phyloP scores from a whole-genome alignment of 2,329 filamentous ascomycete species.

The Cladophialophora immunda region DNA sequence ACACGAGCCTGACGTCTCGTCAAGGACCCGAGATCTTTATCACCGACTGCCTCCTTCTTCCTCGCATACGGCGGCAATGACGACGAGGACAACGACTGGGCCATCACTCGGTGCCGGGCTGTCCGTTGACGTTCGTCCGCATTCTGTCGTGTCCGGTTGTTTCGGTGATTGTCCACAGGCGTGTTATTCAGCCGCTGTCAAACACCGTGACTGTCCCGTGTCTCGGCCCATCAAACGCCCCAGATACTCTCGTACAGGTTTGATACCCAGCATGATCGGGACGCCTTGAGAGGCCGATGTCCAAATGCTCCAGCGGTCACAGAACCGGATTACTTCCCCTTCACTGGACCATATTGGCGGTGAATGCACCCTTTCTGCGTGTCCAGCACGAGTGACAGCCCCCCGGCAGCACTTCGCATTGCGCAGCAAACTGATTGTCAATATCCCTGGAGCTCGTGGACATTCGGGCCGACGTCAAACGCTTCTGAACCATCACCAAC shows the following conservation, averaged over 20 bases:
- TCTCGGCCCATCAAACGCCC: constrained; percentile 10
- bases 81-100: not conserved
- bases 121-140: not conserved
- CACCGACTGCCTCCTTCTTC: not conserved
- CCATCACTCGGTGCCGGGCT: not conserved
- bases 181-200: not conserved
- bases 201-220: constrained; percentile 3
- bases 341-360: not conserved
- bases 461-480: not conserved
- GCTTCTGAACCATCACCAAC: not conserved
- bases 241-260: not conserved
- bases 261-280: not conserved
- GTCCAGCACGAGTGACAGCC: not conserved
- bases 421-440: not conserved
- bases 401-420: not conserved
- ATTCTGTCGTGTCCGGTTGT: not conserved
- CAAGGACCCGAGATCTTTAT: not conserved
- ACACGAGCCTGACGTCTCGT: not conserved
- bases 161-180: not conserved
- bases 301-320: not conserved
- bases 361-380: not conserved
- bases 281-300: not conserved
- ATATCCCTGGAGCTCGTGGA: not conserved
- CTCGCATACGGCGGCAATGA: not conserved
- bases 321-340: not conserved